A percentile compares a stretch with the other conserved stretches of the same genome.
Conservation (phyloP, 306 rosid genomes). For the Purshia tridentata region DNA sequence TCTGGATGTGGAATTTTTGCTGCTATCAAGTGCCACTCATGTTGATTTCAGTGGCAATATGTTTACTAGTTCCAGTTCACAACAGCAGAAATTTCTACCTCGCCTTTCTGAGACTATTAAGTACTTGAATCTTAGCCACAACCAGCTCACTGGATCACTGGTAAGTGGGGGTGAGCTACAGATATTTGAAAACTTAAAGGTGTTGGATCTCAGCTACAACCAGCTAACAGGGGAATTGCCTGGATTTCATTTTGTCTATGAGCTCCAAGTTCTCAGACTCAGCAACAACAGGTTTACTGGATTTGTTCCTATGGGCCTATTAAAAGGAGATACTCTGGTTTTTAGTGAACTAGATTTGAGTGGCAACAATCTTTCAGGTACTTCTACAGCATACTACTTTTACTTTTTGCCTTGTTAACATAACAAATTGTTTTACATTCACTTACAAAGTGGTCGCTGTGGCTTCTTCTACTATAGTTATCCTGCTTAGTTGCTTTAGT, state of each 20-base stretch:
- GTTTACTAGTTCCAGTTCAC: constrained; percentile 60
- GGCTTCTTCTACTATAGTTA: not conserved
- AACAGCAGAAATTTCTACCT: constrained; percentile 59
- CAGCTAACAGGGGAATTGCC: constrained; percentile 89
- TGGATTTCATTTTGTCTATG: constrained; percentile 88
- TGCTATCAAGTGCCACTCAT: constrained; percentile 52
- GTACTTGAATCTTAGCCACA: constrained; percentile 82
- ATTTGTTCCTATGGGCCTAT: constrained; percentile 63
- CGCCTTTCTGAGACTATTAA: constrained; percentile 67
- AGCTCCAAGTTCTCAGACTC: constrained; percentile 85
- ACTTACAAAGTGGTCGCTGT: constrained; percentile 7
- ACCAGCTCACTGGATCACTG: constrained; percentile 73
- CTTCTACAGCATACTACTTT: not conserved
- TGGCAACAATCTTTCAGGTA: constrained; percentile 96
- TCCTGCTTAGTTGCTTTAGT: constrained; percentile 1
- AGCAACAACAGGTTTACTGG: constrained; percentile 90
- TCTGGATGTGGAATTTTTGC: constrained; percentile 59
- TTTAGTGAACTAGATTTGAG: constrained; percentile 88
- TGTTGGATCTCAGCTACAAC: constrained; percentile 89
- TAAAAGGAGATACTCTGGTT: constrained; percentile 88
- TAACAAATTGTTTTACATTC: constrained; percentile 7
- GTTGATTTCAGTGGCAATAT: constrained; percentile 82
- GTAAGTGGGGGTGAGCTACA: constrained; percentile 63
- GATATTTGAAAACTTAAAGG: constrained; percentile 75
- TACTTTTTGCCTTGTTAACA: not conserved